Evolutionary conservation across 805 yeast genomes (phyloP), one percentile per base, ranked within the genome.

Genomic region (Myxozyma sirexii): DNA sequence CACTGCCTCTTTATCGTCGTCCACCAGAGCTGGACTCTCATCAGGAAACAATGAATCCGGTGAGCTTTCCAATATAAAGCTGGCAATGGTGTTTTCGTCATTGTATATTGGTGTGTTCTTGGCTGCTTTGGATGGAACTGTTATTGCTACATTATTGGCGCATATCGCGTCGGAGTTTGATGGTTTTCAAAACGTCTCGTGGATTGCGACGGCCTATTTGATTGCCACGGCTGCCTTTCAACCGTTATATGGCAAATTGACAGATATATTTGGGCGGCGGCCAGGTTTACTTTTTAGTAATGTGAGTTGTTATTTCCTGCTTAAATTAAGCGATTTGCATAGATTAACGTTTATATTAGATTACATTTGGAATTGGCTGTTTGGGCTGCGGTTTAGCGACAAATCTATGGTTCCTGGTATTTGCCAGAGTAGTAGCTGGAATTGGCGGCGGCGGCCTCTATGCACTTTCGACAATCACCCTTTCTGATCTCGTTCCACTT

Each of bases 381-480:
- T 64, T 77, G 13, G 60, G 79, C 23, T 80, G 84, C 58, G 92
- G 87, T 0, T 17, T 59, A 17, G 63, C 68, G n/a, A 43, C 55
- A 6, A 41, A 47, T n/a, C 43, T 64, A 12, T 63, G 64, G 64
- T 35, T 56, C 29, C 65, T 68, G 12, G 68, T 68, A 6, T 41
- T 56, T 8, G 69, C 67, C 0, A 78, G 96, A 67, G 86, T 89
- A n/a, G 53, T 87, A 52, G 84, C 92, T 27, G 93, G 93, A 24
- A 80, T 85, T 63, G 93, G 92, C 8, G 91, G 90, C 29, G 88
- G 90, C 13, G 92, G 93, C 0, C 80, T 86, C 59, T 83, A 83
- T 41, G 78, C 88, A 0, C 73, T 87, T 61, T 81, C 88, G 4
- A 84, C 90, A 6, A 85, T 87, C 54, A 78, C 87, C 2, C 80